Evolutionary conservation across 495 filamentous ascomycete species (phyloP).

Genomic region (Daldinia bambusicola): DNA sequence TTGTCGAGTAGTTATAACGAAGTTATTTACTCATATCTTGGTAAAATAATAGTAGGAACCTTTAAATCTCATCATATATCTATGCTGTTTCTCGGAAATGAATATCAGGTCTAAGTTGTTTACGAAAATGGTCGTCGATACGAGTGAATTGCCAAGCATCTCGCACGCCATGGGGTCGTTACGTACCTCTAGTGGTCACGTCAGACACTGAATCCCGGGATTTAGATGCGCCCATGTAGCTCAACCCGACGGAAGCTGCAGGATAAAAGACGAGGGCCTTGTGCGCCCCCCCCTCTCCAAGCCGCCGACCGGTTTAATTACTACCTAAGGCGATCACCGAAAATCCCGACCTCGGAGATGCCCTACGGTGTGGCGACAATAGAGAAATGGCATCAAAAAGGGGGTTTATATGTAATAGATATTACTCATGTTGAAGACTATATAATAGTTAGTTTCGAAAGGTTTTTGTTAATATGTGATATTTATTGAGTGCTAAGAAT

Average conservation of each 20-base stretch:
- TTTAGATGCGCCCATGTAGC: neutral
- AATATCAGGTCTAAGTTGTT: neutral
- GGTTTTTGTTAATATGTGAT: neutral
- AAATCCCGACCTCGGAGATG: neutral
- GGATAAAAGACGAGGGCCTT: neutral
- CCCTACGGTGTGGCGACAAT: neutral
- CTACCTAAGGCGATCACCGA: neutral
- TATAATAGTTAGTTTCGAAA: neutral
- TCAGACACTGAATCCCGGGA: neutral
- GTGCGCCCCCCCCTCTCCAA: neutral
- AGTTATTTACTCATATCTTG: neutral
- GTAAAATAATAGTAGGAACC: neutral
- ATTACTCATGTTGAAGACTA: neutral
- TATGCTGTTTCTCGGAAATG: neutral
- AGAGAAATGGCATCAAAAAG: neutral
- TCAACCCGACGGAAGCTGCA: neutral
- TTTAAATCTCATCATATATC: neutral
- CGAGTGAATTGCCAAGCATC: neutral
- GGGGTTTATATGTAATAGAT: neutral
- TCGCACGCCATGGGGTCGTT: neutral
- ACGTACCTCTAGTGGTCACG: neutral
- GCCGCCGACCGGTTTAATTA: neutral
- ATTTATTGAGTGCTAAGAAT: neutral
- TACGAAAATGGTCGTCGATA: neutral
- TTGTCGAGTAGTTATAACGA: too few species aligned